Evolutionary conservation across 192 early-diverging fungal species (phyloP).

Genomic region (Umbelopsis vinacea): DNA sequence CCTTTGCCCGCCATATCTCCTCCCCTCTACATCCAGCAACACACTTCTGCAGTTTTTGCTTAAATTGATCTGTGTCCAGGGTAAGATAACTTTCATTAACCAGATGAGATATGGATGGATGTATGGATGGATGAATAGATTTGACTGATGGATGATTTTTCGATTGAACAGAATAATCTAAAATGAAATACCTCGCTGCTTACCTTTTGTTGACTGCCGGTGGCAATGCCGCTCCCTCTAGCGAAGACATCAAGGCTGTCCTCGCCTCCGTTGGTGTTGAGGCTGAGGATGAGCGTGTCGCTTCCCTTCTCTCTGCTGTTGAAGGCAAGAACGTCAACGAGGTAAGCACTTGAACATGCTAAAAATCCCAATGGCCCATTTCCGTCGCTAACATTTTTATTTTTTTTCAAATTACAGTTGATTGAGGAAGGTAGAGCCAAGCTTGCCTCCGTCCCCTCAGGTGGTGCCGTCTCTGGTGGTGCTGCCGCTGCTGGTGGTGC

Average conservation of each 20-base stretch:
- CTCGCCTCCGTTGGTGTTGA: constrained; percentile 92
- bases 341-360: constrained; percentile 43
- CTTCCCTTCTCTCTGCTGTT: constrained; percentile 76
- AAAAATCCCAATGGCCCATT: background rate
- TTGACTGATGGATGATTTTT: constrained; percentile 7
- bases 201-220: constrained; percentile 93
- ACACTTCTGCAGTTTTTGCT: constrained; percentile 5
- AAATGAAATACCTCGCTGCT: constrained; percentile 96
- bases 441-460: constrained; percentile 91
- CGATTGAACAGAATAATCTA: background rate
- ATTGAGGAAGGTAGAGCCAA: constrained; percentile 90
- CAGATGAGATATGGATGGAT: no score
- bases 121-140: background rate
- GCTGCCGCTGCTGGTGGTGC: constrained; percentile 69
- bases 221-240: constrained; percentile 81
- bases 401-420: constrained; percentile 57
- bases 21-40: background rate
- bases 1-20: no score
- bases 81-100: no score
- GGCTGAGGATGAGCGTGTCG: constrained; percentile 76
- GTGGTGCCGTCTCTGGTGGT: constrained; percentile 76
- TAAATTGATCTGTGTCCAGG: constrained; percentile 7
- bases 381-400: background rate
- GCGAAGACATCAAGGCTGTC: constrained; percentile 78
- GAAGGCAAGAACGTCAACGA: constrained; percentile 88